phyloP scores from a whole-genome alignment of 108 stramenopile genomes.

The Parmales sp. region DNA sequence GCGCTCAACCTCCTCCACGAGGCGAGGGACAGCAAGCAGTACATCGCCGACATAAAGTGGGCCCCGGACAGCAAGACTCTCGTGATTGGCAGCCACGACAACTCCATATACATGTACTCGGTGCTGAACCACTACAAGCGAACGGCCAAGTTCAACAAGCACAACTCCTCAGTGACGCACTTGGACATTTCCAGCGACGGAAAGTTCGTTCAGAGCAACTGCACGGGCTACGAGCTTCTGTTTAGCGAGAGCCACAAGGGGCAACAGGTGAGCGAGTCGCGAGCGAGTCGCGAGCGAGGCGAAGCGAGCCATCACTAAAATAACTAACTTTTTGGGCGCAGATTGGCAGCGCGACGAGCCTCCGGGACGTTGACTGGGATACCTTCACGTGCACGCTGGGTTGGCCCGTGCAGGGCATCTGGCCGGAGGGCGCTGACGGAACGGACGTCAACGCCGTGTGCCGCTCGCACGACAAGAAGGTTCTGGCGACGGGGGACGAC shows the following conservation, averaged over 20 bases:
- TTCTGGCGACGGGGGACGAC: constrained; percentile 25
- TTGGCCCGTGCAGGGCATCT: constrained; percentile 31
- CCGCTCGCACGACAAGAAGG: background rate
- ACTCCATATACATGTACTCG: constrained; percentile 35
- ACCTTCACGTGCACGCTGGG: constrained; percentile 25
- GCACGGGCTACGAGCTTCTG: constrained; percentile 30
- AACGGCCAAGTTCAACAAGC: constrained; percentile 24
- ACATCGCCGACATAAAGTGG: constrained; percentile 26
- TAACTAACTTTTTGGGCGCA: no score
- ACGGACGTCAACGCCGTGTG: constrained; percentile 22
- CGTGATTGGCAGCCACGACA: constrained; percentile 32
- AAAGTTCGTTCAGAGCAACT: constrained; percentile 32
- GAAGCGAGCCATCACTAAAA: no score
- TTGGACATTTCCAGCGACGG: constrained; percentile 34
- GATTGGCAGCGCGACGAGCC: background rate
- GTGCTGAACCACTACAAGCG: constrained; percentile 14
- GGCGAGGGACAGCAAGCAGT: constrained; percentile 31
- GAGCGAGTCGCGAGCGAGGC: no score
- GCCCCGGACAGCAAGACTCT: constrained; percentile 31
- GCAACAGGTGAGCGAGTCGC: no score
- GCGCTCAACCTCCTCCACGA: constrained; percentile 24
- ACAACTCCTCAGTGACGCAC: constrained; percentile 34
- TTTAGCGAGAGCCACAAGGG: constrained; percentile 36
- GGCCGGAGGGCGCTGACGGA: constrained; percentile 21
- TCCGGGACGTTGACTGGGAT: constrained; percentile 19